Base-by-base conservation (phyloP, 2,329 filamentous ascomycete genomes). In the Colletotrichum camelliae region DNA sequence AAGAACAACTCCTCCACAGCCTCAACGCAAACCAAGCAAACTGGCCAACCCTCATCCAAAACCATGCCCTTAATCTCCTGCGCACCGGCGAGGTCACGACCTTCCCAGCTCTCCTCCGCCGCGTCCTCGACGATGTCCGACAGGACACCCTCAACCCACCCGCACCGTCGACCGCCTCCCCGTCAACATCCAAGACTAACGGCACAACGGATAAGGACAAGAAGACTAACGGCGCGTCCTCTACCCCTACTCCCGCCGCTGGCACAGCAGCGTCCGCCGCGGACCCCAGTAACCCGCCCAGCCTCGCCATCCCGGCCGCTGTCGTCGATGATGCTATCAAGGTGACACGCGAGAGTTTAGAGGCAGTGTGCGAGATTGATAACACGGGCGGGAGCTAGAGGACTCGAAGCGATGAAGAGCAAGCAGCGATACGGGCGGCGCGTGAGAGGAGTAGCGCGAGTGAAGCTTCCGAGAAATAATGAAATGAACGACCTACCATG, bases 321-420 rank as follows among this genome's bases (percentile, higher is more conserved):
- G 91, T 93, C n/a, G 84, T 93, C 16, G 90, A 93, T 31, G 90
- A 94, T 78, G 91, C 91, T 6, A 84, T 93, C n/a, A 88, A 88
- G 77, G 86, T 90, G 37, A 91, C 91, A 33, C 86, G 89, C 74
- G 91, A 93, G 79, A 89, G 88, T 77, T 84, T 93, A 57, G 91
- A 92, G 77, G 81, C 84, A 48, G 86, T 91, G 15, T 85, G 84
- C 68, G 84, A 85, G 77, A 80, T 88, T 61, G 85, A 86, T 1
- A 57, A 70, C 13, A 12, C 65, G 18, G 24, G 31, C 33, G 66
- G 39, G 7, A 74, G 65, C 18, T 70, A 67, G 61, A 58, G 33
- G 18, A 27, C 16, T 15, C 58, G 21, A 35, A 35, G 58, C 12
- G 33, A 29, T 13, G 29, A 65, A 43, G 33, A 37, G 39, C 4